These are phyloP conservation scores for Colletotrichum destructivum DNA, from an alignment of 2,329 filamentous ascomycete genomes.

Conservation along the genomic window DNA sequence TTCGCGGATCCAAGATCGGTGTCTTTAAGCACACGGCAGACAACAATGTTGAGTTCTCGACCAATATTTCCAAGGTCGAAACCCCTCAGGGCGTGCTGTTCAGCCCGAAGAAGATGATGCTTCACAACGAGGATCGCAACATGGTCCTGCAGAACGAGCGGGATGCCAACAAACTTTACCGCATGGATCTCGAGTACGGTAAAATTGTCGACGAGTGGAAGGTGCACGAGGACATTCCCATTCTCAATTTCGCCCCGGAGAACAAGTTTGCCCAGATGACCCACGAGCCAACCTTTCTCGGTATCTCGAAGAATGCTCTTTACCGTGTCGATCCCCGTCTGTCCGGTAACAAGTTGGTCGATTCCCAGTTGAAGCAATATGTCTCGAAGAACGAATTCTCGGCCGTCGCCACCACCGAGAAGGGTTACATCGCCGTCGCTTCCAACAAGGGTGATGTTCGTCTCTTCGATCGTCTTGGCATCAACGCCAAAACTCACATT, in stretches of 20 bases:
- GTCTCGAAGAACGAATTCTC: conserved; percentile 98
- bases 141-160: conserved; percentile 88
- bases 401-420: conserved; percentile 92
- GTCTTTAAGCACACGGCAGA: conserved; percentile 97
- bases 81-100: conserved; percentile 90
- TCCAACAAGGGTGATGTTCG: conserved; percentile 98
- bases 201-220: conserved; percentile 99
- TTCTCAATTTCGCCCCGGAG: conserved; percentile 92
- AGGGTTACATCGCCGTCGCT: conserved; percentile 96
- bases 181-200: conserved; percentile 98
- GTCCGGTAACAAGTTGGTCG: conserved; percentile 91
- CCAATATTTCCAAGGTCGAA: conserved; percentile 95
- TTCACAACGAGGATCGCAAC: conserved; percentile 90
- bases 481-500: conserved; percentile 97
- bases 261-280: conserved; percentile 99
- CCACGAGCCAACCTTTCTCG: conserved; percentile 93
- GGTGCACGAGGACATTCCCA: conserved; percentile 94
- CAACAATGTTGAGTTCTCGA: conserved; percentile 95
- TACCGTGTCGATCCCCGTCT: conserved; percentile 95
- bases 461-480: conserved; percentile 94
- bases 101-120: conserved; percentile 96
- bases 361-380: conserved; percentile 95
- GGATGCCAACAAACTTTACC: conserved; percentile 92
- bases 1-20: conserved; percentile 97
- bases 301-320: conserved; percentile 91